These are phyloP conservation scores for Sporodiniella umbellata DNA, from an alignment of 371 early-diverging fungal genomes.

Conservation along the genomic window DNA sequence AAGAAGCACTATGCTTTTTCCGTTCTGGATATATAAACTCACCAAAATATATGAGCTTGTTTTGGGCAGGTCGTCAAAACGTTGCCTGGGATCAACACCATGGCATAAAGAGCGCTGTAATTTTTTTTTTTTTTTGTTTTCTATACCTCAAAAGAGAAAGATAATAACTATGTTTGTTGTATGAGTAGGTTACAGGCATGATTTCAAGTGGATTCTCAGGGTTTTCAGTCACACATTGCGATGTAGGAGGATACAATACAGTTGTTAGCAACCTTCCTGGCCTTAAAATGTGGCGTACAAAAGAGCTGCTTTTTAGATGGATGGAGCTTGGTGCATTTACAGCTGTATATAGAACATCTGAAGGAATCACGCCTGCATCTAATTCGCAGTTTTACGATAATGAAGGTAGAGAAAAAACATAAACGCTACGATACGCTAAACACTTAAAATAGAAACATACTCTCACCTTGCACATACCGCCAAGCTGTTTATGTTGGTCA, in stretches of 20 bases:
- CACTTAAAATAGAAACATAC: conserved; percentile 24
- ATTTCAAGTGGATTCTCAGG: conserved; percentile 49
- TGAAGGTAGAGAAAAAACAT: conserved; percentile 32
- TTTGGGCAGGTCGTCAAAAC: conserved; percentile 46
- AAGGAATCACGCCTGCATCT: conserved; percentile 42
- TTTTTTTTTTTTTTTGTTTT: too few species aligned
- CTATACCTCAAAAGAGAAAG: background rate
- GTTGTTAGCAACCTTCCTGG: conserved; percentile 31
- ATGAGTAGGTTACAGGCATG: conserved; percentile 32
- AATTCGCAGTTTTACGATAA: conserved; percentile 53
- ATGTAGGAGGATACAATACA: conserved; percentile 49
- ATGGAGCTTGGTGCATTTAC: conserved; percentile 53
- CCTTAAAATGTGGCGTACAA: conserved; percentile 26
- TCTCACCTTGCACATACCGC: conserved; percentile 36
- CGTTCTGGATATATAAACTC: conserved; percentile 33
- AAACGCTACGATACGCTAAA: background rate
- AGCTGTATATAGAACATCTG: conserved; percentile 43
- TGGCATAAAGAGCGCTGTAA: conserved; percentile 47
- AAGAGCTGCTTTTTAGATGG: conserved; percentile 49
- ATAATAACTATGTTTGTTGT: background rate
- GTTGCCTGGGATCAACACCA: conserved; percentile 41
- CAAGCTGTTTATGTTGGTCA: conserved; percentile 29
- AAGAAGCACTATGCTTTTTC: conserved; percentile 29
- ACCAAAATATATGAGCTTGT: conserved; percentile 27
- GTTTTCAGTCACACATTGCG: conserved; percentile 43